Base-by-base conservation (phyloP, 2,329 filamentous ascomycete species). In the Colletotrichum magnum region DNA sequence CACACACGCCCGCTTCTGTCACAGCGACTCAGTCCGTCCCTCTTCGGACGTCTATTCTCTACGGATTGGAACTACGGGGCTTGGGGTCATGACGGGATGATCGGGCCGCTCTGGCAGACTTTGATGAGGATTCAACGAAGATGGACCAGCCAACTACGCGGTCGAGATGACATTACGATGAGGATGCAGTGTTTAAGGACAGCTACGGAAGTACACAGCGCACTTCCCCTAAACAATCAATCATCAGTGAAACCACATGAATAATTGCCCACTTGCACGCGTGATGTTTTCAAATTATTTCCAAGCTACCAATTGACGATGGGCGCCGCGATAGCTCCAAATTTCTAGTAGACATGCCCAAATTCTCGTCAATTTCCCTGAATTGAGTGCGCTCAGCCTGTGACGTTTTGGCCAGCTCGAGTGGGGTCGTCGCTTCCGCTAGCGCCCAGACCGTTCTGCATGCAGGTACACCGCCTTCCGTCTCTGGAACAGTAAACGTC, bases 11-110 rank as follows among this genome's bases (percentile, higher is more conserved):
- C 57, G 48, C 54, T 58, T 60, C 24, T 50, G 58, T 64, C 64
- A 68, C 64, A 64, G 54, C 68, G 64, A 70, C 68, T 70, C 64
- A 64, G 68, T 70, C 68, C 50, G 68, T 68, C 64, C 64, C 64
- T 48, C 15, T n/a, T 47, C 58, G 41, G 68, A 68, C 68, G 47
- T 70, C 68, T 51, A 69, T 67, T 76, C 74, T 76, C 76, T 68
- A 74, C 56, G 67, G 43, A 69, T 61, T 61, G 51, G 62, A 67
- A 67, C 67, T 45, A 69, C 12, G 67, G 51, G 67, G 61, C 67
- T 69, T 69, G 67, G 67, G 67, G 67, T 69, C 67, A 67, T 57
- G 67, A 67, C 36, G 36, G 26, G 36, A 61, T 51, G 59, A 64
- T 39, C 28, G 5, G 62, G 62, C 24, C 13, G 63, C 24, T 56